Evolutionary conservation across 1,284 basidiomycete genomes (phyloP), one percentile per base, ranked within the genome.

Genomic region (Naganishia cerealis): DNA sequence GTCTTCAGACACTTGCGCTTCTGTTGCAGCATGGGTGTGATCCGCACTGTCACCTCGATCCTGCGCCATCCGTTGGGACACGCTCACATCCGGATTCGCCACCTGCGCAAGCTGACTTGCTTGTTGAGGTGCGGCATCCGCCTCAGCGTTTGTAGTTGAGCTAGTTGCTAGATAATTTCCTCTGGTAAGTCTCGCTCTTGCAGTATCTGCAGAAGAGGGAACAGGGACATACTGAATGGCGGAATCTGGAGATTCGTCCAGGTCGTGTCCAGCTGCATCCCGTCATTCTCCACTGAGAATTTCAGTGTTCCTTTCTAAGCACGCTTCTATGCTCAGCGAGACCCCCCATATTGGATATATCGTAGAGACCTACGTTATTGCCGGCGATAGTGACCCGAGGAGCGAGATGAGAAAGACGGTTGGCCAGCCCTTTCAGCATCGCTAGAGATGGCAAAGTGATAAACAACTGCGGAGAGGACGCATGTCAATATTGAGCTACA

Each of bases 231-330:
- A 89, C 90, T 77, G 77, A 85, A 86, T 48, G 82, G 83, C 0
- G 91, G 90, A 71, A 90, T 89, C 0, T 83, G 82, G 63, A 90
- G 87, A 12, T 87, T 85, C n/a, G 82, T 83, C 92, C 92, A 94
- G 58, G 86, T 86, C 0, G 90, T 90, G 71, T 91, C 87, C n/a
- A 92, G 85, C 69, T 86, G 86, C 29, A 90, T 87, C 38, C 82
- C 84, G 59, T 89, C 87, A 0, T 88, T 90, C 63, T 83, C 84
- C 24, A 91, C 88, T 5, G 86, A 84, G 13, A 94, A 77, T 69
- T 87, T 72, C 69, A 79, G 68, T 8, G 71, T 77, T 40, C 79
- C 77, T 70, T 77, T 72, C 78, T 80, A 68, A 26, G 21, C 69
- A 8, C 72, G 56, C 29, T 40, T 26, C 58, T 16, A 67, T 39